Base-by-base conservation (phyloP, 148 eudicot species). In the Simmondsia chinensis region DNA sequence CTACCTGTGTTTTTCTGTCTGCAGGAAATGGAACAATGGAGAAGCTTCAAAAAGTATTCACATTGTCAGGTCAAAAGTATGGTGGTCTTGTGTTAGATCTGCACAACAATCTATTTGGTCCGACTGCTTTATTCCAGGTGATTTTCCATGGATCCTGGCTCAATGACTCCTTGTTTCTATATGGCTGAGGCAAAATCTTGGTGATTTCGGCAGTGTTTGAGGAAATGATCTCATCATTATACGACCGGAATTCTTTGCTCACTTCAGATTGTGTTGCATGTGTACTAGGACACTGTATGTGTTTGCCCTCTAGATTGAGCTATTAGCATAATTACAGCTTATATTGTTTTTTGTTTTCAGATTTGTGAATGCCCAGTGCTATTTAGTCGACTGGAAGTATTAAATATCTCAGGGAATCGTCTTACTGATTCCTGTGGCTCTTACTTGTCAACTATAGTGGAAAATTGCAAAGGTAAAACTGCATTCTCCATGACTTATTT, bases 311-410 rank as follows among this genome's bases (percentile, higher is more conserved):
- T n/a, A n/a, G n/a, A n/a, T n/a, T n/a, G n/a, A n/a, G n/a, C n/a
- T n/a, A n/a, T n/a, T n/a, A n/a, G n/a, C n/a, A n/a, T 30, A 13
- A 41, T 27, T 37, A 6, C 7, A n/a, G n/a, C n/a, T 26, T 21
- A 16, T 32, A 20, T 34, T 13, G 6, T 42, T 17, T 57, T 16
- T 40, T 10, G 22, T 38, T 23, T 20, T 33, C 86, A 91, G 97
- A 85, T 91, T 33, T 82, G 94, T 66, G 97, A 91, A 37, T 91
- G 95, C 57, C 83, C 94, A 30, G 86, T 68, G 36, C 67, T 91
- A 21, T 48, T 76, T 68, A 49, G 71, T 54, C 95, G 97, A 50
- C 39, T 91, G 72, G 95, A 91, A 79, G 95, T 91, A 48, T 77
- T 91, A 47, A 76, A 85, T 63, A 63, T 91, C 25, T 82, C 95